Base-by-base conservation (phyloP, 495 filamentous ascomycete species). In the Penicillium manginii region DNA sequence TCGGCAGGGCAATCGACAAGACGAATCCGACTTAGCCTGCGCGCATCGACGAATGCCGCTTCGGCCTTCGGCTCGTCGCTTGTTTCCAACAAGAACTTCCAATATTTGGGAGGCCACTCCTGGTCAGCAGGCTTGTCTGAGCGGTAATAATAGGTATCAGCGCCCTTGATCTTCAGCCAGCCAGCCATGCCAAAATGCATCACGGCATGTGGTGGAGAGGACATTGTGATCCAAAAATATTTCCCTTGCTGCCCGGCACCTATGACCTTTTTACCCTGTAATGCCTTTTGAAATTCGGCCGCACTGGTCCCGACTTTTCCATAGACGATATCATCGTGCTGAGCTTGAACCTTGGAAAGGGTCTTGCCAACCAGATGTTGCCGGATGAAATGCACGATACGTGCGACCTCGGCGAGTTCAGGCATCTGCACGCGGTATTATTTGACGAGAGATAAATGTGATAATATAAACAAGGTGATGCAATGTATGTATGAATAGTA, bases 161-260 rank as follows among this genome's bases (percentile, higher is more conserved):
- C 86, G 62, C 86, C 85, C 51, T 84, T 85, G 64, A 97, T 91
- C 66, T 94, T 86, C 42, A 97, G 80, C 93, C 94, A 98, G 10
- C 93, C 91, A 53, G 75, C 64, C 88, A 92, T 97, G 49, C 92
- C 93, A 58, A 96, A 88, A 72, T 98, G 93, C 86, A 97, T 90
- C 23, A 98, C 83, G 0, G 87, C 83, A 69, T 98, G 94, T 0
- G 94, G 94, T 19, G 91, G 83, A 7, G 83, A 84, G 22, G 81
- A 80, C 83, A 90, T 88, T 45, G 81, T 75, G 37, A 89, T 81
- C 89, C 94, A 98, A 70, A 98, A 96, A 67, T 97, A 97, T 82
- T 98, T 98, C 18, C 93, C 93, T 70, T 96, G 93, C 57, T 88
- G 90, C 0, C 86, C 86, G 3, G 90, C 88, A 55, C 85, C 86